Base-by-base conservation (phyloP, 495 filamentous ascomycete genomes). In the Penicillium steckii region DNA sequence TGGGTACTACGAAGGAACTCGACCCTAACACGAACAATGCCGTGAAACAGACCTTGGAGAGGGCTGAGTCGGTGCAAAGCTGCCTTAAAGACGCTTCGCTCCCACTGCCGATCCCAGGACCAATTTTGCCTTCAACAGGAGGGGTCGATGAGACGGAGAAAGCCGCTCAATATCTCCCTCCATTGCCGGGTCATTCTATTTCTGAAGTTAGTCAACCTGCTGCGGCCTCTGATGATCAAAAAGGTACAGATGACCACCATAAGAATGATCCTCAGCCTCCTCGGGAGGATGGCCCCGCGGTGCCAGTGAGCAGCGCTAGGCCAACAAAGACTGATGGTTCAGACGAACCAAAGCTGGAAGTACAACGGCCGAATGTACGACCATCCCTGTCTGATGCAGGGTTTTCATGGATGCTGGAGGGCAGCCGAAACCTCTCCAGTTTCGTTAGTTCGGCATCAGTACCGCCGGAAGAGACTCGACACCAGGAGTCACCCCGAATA, bases 371-470 rank as follows among this genome's bases (percentile, higher is more conserved):
- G 24, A 21, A 12, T 46, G 50, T 13, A n/a, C 63, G 63, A 24
- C 57, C 63, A 44, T 64, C 63, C 37, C 75, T 98, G 13, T 86
- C 91, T 13, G 85, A 96, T 53, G 91, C 91, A 23, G 87, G 85
- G 8, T 97, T 96, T 65, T 87, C 92, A 9, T 98, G 92, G 92
- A 97, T 98, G 91, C 78, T 98, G n/a, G 83, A 78, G 22, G 74
- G 80, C 48, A 76, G 75, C 43, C 71, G 72, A 25, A 69, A 70
- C 33, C 67, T 76, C 22, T 78, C 73, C 9, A 69, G 65, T 30
- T 80, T 81, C 64, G 76, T 81, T 10, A 71, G 74, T 45, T 70
- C 77, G 10, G 68, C 69, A 23, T 78, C 78, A 21, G 67, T 74
- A 19, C 74, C 70, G 8, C 73, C 75, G 19, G 77, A 80, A 46